These are phyloP conservation scores for Adansonia digitata DNA, from an alignment of 345 rosid species.

Conservation along the genomic window DNA sequence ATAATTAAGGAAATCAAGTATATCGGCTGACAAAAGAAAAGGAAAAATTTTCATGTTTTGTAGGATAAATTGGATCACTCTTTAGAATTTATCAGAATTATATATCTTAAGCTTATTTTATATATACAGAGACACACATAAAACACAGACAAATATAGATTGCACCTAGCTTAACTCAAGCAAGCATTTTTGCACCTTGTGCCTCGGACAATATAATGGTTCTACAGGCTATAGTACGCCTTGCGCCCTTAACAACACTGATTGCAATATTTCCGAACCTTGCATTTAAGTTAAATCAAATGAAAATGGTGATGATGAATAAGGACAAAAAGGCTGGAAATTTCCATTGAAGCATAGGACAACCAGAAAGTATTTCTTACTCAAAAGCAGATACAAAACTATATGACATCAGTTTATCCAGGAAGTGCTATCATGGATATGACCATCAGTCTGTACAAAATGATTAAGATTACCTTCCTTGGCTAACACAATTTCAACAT, in stretches of 20 bases:
- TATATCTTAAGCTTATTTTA: not conserved
- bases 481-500: not conserved
- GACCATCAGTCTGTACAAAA: constrained; percentile 25
- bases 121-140: not conserved
- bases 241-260: not conserved
- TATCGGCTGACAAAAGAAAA: no score
- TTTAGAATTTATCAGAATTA: no score
- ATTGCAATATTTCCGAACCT: not conserved
- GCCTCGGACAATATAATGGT: not conserved
- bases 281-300: not conserved
- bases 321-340: not conserved
- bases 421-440: not conserved
- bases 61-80: no score
- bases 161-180: not conserved
- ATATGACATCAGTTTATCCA: not conserved
- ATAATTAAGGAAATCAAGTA: no score
- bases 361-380: not conserved
- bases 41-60: no score
- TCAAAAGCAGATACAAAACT: not conserved
- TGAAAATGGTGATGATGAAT: not conserved
- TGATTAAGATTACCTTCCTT: not conserved
- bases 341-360: not conserved
- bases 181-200: not conserved
- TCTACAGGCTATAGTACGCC: not conserved
- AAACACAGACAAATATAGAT: not conserved